Conservation (phyloP, 2,329 filamentous ascomycete species). For the Orbilia javanica region DNA sequence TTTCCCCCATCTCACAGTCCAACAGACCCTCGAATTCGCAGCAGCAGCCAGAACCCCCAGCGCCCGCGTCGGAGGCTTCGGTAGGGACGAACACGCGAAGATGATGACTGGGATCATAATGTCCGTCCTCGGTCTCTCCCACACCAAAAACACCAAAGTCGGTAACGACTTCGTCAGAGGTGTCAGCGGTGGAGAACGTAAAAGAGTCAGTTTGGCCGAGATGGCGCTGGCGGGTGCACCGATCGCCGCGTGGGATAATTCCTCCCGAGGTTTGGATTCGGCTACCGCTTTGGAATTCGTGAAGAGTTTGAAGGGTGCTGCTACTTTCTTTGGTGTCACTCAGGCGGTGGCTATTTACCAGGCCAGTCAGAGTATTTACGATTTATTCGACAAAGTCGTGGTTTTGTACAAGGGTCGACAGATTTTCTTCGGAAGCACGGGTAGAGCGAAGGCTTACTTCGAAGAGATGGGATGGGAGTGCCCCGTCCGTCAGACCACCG, state of each 20-base stretch:
- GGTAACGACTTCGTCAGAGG: conserved; percentile 76
- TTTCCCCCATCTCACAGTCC: conserved; percentile 69
- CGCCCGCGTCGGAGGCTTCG: conserved; percentile 30
- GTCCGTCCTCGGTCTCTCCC: conserved; percentile 78
- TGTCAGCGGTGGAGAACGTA: conserved; percentile 77
- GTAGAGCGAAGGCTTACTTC: conserved; percentile 75
- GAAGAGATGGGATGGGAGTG: conserved; percentile 77
- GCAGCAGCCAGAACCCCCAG: conserved; percentile 39
- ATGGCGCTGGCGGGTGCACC: conserved; percentile 72
- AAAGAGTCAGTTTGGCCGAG: conserved; percentile 78
- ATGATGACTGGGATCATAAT: conserved; percentile 67
- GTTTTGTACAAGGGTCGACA: conserved; percentile 81
- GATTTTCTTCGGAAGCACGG: conserved; percentile 79
- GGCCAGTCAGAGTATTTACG: conserved; percentile 69
- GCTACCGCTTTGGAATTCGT: conserved; percentile 73
- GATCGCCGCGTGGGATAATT: conserved; percentile 70
- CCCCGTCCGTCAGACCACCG: conserved; percentile 75
- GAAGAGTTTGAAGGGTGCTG: conserved; percentile 68
- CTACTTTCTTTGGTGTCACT: conserved; percentile 64
- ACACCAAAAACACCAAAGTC: conserved; percentile 76
- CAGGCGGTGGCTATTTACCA: conserved; percentile 73
- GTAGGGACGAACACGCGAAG: conserved; percentile 36
- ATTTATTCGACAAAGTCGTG: conserved; percentile 79
- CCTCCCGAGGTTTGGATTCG: conserved; percentile 70
- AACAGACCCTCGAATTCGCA: conserved; percentile 69